phyloP scores from a whole-genome alignment of 495 filamentous ascomycete genomes.

The Aspergillus bertholletiae region DNA sequence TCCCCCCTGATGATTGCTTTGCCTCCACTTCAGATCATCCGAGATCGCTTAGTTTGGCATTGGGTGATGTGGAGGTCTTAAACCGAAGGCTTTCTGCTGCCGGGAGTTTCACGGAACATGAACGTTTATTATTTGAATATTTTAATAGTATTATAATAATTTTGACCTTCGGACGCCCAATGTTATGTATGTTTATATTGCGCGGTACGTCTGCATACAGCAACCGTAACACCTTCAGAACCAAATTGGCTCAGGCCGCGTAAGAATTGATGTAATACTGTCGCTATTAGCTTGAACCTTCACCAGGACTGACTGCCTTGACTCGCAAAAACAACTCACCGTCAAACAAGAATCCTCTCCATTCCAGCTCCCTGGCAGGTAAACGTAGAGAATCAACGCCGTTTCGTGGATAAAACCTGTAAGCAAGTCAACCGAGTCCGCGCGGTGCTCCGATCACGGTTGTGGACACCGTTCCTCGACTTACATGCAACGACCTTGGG shows the following conservation, averaged over 20 bases:
- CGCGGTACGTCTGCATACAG: neutral
- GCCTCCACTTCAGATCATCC: neutral
- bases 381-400: conserved; percentile 90
- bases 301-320: neutral
- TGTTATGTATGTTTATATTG: neutral
- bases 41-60: neutral
- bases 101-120: conserved; percentile 13
- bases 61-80: neutral
- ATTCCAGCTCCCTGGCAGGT: conserved; percentile 68
- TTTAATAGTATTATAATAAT: conserved; percentile 12
- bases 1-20: conserved; percentile 4
- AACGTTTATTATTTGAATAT: conserved; percentile 6
- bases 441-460: too few species aligned
- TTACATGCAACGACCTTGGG: conserved; percentile 87
- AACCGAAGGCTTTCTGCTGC: neutral
- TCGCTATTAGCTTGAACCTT: neutral
- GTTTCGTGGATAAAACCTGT: conserved; percentile 67
- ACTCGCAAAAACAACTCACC: conserved; percentile 41
- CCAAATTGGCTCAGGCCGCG: conserved; percentile 26
- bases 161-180: neutral
- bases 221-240: neutral
- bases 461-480: too few species aligned
- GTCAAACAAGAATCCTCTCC: conserved; percentile 75
- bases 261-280: conserved; percentile 64
- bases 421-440: conserved; percentile 1